Evolutionary conservation across 352 stramenopile genomes (phyloP), one percentile per base, ranked within the genome.

Genomic region (Pythium aquatile): DNA sequence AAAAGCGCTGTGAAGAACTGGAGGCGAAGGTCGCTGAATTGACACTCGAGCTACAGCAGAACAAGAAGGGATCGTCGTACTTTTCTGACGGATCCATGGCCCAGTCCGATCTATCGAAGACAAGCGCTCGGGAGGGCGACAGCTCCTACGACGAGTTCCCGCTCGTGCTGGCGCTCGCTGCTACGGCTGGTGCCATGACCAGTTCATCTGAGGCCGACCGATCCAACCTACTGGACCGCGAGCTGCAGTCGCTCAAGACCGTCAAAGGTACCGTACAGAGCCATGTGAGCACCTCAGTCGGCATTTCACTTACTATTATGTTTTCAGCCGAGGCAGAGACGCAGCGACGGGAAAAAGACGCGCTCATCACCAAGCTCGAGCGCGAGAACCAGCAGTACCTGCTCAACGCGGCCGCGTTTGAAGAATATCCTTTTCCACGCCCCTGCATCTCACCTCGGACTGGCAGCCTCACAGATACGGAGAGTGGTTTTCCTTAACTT

Each of bases 341-440:
- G 14, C 62, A 63, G 3, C 35, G 51, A 40, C 55, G 56, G 1
- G 57, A 70, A 28, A 70, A 70, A 17, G 58, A 70, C 35, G 39
- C 51, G 6, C 58, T 29, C 7, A 87, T 93, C 28, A 76, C 79
- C 32, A 87, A 91, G 66, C 79, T 95, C 63, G 85, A 93, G 81
- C 85, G 69, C 70, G 85, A 94, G 72, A 94, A 94, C 61, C 81
- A 92, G 73, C 79, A 94, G 68, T 91, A 89, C 47, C 63, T 94
- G 73, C 66, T 92, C 57, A 91, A 92, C 44, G 85, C 83, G 10
- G 84, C 82, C 5, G 81, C 85, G 44, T 89, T 94, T 56, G 85
- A 94, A 92, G 81, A 93, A 90, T 90, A 90, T 92, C 82, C 78
- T 88, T 81, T 75, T 66, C 52, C 20, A 40, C 55, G 39, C 32